Percentiles rank a stretch among this genome's conserved stretches.
phyloP scores from a whole-genome alignment of 371 early-diverging fungal genomes.

The Mucor irregularis region DNA sequence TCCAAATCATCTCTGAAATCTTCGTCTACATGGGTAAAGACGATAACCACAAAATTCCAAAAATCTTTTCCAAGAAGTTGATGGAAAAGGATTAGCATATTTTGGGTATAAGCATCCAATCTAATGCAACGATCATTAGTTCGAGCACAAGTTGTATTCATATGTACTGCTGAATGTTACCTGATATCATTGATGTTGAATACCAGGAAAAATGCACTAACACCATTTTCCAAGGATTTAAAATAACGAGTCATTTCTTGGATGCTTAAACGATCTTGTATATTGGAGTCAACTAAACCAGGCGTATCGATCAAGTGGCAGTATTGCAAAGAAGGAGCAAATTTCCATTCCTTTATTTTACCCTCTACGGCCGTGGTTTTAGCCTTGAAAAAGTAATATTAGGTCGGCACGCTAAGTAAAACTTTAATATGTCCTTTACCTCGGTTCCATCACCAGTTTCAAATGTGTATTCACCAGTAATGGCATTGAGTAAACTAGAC shows the following conservation, averaged over 20 bases:
- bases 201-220: slow-evolving; percentile 61
- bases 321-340: slow-evolving; percentile 25
- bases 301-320: slow-evolving; percentile 55
- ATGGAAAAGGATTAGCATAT: slow-evolving; percentile 59
- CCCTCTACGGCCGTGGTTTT: slow-evolving; percentile 31
- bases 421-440: slow-evolving; percentile 16
- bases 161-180: slow-evolving; percentile 10
- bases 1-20: slow-evolving; percentile 57
- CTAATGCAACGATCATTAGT: slow-evolving; percentile 22
- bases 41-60: slow-evolving; percentile 64
- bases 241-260: slow-evolving; percentile 60
- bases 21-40: slow-evolving; percentile 66
- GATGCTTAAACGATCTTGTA: slow-evolving; percentile 53
- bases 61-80: slow-evolving; percentile 59
- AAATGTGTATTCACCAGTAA: slow-evolving; percentile 45
- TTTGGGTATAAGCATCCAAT: slow-evolving; percentile 63
- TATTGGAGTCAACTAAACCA: slow-evolving; percentile 54
- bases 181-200: slow-evolving; percentile 58
- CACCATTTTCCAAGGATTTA: slow-evolving; percentile 56
- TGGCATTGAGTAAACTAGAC: slow-evolving; percentile 49
- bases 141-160: too few relatives aligned
- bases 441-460: slow-evolving; percentile 37
- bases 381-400: not conserved
- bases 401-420: not conserved
- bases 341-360: slow-evolving; percentile 38